phyloP scores from a whole-genome alignment of 768 basidiomycete species.

The Leucogyrophana mollusca region DNA sequence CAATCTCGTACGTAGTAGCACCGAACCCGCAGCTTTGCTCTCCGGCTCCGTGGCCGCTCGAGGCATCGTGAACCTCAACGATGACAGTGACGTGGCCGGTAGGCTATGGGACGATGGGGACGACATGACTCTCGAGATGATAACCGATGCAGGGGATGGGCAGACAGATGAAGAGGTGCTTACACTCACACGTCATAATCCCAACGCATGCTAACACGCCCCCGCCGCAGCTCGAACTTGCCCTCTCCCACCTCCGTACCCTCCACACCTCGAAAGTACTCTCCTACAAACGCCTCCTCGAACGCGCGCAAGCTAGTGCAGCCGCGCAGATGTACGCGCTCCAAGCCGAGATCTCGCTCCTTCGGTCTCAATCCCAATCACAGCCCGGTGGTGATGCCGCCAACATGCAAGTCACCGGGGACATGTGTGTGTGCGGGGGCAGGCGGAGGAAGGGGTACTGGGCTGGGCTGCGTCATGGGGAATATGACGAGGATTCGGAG shows the following conservation, averaged over 20 bases:
- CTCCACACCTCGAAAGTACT: conserved; percentile 57
- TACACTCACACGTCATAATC: neutral
- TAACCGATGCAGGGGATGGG: conserved; percentile 56
- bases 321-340: conserved; percentile 84
- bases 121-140: conserved; percentile 69
- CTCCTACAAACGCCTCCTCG: conserved; percentile 76
- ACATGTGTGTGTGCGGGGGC: conserved; percentile 56
- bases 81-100: conserved; percentile 16
- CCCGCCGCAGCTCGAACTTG: conserved; percentile 39
- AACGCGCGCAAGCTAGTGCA: conserved; percentile 74
- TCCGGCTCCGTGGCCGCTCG: neutral
- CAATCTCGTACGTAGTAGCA: neutral
- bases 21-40: conserved; percentile 1
- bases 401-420: conserved; percentile 18
- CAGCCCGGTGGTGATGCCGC: conserved; percentile 15
- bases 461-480: conserved; percentile 59
- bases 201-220: neutral
- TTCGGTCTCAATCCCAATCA: conserved; percentile 47
- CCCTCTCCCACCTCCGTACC: conserved; percentile 38
- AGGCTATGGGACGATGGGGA: conserved; percentile 45
- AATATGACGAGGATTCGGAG: conserved; percentile 43
- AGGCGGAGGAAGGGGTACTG: conserved; percentile 66
- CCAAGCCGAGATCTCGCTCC: conserved; percentile 73
- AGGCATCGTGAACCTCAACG: conserved; percentile 10
- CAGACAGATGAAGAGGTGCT: conserved; percentile 72